A percentile compares a stretch with the other conserved stretches of the same genome.
Evolutionary conservation across 2,329 filamentous ascomycete genomes (phyloP).

Genomic region (Lasiodiplodia sp.): DNA sequence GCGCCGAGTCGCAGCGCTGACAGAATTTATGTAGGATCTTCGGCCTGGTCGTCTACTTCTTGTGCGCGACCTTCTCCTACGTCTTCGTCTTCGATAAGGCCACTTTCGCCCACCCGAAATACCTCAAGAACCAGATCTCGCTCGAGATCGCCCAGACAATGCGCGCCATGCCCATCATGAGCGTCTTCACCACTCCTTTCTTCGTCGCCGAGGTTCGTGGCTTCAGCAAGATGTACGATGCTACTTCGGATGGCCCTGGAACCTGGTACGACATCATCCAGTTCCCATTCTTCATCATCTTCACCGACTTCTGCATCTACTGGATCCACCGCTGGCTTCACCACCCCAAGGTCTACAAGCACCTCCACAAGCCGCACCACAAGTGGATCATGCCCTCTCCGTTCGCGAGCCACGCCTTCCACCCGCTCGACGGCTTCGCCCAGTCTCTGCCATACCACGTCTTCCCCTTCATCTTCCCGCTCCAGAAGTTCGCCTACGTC

Average conservation of each 20-base stretch:
- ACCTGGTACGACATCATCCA: slow-evolving; percentile 80
- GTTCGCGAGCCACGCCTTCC: slow-evolving; percentile 91
- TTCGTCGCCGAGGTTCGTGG: slow-evolving; percentile 86
- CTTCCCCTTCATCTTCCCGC: slow-evolving; percentile 89
- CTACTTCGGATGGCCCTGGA: slow-evolving; percentile 76
- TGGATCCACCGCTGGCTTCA: slow-evolving; percentile 89
- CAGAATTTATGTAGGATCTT: slow-evolving; percentile 71
- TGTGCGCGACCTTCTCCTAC: slow-evolving; percentile 84
- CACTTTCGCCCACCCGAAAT: slow-evolving; percentile 88
- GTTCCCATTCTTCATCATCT: slow-evolving; percentile 86
- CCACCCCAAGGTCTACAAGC: slow-evolving; percentile 82
- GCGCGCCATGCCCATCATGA: slow-evolving; percentile 80
- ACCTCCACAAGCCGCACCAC: slow-evolving; percentile 95
- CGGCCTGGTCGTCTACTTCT: slow-evolving; percentile 82
- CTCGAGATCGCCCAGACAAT: slow-evolving; percentile 86
- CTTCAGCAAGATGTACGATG: slow-evolving; percentile 86
- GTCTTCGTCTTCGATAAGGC: slow-evolving; percentile 90
- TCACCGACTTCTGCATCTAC: slow-evolving; percentile 91
- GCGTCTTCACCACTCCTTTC: slow-evolving; percentile 79
- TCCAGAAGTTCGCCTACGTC: slow-evolving; percentile 90
- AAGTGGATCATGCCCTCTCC: slow-evolving; percentile 99
- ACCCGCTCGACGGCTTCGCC: slow-evolving; percentile 88
- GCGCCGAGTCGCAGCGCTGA: background rate
- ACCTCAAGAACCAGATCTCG: slow-evolving; percentile 89
- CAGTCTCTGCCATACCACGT: slow-evolving; percentile 92